These are phyloP conservation scores for Theileria orientalis DNA, from an alignment of 169 alveolate genomes.

Conservation along the genomic window DNA sequence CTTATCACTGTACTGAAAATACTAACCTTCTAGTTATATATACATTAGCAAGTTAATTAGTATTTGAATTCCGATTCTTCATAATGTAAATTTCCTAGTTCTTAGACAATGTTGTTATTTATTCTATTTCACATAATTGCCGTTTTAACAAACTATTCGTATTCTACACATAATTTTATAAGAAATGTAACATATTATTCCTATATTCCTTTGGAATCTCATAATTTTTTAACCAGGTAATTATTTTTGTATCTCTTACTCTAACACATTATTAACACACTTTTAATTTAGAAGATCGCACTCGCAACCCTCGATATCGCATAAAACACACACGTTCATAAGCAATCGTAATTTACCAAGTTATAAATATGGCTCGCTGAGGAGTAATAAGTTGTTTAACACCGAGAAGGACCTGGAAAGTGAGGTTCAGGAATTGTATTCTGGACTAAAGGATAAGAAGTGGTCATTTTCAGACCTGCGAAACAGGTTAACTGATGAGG, in stretches of 20 bases:
- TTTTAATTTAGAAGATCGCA: neutral
- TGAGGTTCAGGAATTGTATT: conserved; percentile 22
- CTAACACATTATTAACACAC: neutral
- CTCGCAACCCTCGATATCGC: neutral
- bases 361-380: no score
- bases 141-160: neutral
- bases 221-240: neutral
- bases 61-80: neutral
- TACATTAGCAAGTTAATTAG: neutral
- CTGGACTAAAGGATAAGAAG: conserved; percentile 31
- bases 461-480: conserved; percentile 46
- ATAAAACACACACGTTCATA: no score
- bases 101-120: neutral
- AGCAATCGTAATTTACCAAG: no score
- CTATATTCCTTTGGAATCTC: neutral
- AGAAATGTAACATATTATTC: neutral
- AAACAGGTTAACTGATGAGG: conserved; percentile 29
- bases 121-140: neutral
- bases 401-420: conserved; percentile 18
- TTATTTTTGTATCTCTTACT: neutral
- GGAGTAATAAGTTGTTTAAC: neutral
- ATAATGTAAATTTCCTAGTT: neutral
- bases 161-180: neutral
- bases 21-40: no score
- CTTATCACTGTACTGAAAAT: no score